These are phyloP conservation scores for Colletotrichum cereale DNA, from an alignment of 2,329 filamentous ascomycete genomes.

Conservation along the genomic window DNA sequence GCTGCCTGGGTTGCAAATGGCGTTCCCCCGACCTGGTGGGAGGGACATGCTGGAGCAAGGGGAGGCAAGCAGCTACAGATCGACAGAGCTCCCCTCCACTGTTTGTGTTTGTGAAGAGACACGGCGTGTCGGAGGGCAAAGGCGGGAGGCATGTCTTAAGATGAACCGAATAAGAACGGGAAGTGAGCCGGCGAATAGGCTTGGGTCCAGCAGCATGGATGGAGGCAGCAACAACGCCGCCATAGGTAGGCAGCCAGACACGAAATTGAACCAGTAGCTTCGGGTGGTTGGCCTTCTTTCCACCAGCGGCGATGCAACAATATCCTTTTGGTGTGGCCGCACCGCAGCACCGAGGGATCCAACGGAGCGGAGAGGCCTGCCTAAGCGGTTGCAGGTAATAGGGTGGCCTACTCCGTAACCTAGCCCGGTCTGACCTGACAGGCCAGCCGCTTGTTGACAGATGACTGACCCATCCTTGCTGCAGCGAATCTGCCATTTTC, in stretches of 20 bases:
- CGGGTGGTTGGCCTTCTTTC: slow-evolving; percentile 7
- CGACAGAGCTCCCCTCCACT: slow-evolving; percentile 26
- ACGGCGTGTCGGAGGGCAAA: slow-evolving; percentile 16
- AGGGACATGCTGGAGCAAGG: slow-evolving; percentile 26
- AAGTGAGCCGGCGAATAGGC: slow-evolving; percentile 25
- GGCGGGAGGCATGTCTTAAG: slow-evolving; percentile 28
- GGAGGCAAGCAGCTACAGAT: slow-evolving; percentile 27
- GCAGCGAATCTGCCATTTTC: slow-evolving; percentile 30
- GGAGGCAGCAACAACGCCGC: slow-evolving; percentile 17
- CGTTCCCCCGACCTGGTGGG: slow-evolving; percentile 31
- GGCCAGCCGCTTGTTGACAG: slow-evolving; percentile 19
- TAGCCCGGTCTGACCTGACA: slow-evolving; percentile 15
- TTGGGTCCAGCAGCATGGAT: slow-evolving; percentile 36
- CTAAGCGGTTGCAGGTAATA: slow-evolving; percentile 1
- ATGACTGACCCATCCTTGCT: slow-evolving; percentile 2
- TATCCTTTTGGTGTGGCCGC: slow-evolving; percentile 27
- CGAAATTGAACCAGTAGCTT: slow-evolving; percentile 27
- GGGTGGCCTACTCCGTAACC: not conserved
- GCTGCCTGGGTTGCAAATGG: slow-evolving; percentile 20
- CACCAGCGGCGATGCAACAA: slow-evolving; percentile 34
- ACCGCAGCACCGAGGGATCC: slow-evolving; percentile 31
- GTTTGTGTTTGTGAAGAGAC: slow-evolving; percentile 15
- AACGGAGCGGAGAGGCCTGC: slow-evolving; percentile 35
- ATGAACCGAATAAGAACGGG: slow-evolving; percentile 30
- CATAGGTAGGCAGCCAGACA: slow-evolving; percentile 12